Evolutionary conservation across 805 yeast species (phyloP), one percentile per base, ranked within the genome.

Genomic region (Starmera dryadoides): DNA sequence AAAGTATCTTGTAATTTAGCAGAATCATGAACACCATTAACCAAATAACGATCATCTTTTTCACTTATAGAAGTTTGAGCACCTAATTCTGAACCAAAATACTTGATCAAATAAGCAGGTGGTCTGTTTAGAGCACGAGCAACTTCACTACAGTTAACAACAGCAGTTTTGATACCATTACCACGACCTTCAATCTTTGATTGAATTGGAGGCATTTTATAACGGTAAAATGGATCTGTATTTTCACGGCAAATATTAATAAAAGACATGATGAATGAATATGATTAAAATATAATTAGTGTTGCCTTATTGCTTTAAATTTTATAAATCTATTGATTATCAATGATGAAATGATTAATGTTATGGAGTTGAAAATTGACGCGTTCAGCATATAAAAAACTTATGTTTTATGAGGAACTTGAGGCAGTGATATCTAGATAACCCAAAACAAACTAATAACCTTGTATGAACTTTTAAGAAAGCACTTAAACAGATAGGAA

Each of bases 111-210:
- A 59, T 93, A 93, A 26, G 91, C 68, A 29, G 96, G 79, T 26
- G 98, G 98, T 66, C 98, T 81, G 50, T 85, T 86, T 48, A 93
- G 73, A 18, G 98, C 95, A 56, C 96, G 79, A 31, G 97, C 95
- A 45, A 93, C 96, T 58, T 93, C 98, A 30, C 84, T 69, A 40
- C 87, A 79, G 66, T 93, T 93, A 50, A 87, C 77, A 41, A 93
- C 81, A 40, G 91, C 94, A 19, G 98, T 93, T 64, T 88, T 89
- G 68, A 93, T 93, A 80, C 98, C 98, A 69, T 93, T 93, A 71
- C 98, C 98, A 62, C 96, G 79, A 64, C 98, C 98, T 70, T 93
- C 98, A 49, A 86, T 86, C 75, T 93, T 93, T 52, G 96, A 86
- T 68, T 86, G 94, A 66, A 93, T 82, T 33, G 94, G 84, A 60